Percentiles rank a stretch among this genome's conserved stretches.
Conservation (phyloP, 2,329 filamentous ascomycete genomes). For the Sclerotinia glacialis region DNA sequence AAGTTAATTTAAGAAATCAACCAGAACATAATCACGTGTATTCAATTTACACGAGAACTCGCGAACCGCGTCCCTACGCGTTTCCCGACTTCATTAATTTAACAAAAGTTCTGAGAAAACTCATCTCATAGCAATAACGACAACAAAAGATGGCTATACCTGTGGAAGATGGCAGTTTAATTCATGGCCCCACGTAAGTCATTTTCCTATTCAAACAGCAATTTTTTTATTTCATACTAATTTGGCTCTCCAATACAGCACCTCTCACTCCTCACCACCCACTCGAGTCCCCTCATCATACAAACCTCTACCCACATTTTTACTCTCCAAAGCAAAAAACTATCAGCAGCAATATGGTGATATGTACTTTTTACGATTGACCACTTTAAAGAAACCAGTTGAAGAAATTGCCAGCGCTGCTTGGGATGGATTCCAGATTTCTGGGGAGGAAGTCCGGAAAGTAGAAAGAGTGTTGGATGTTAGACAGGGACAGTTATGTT, state of each 20-base stretch:
- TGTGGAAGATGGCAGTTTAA: conserved; percentile 18
- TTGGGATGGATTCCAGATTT: conserved; percentile 78
- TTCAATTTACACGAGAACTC: conserved; percentile 23
- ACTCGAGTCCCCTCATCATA: conserved; percentile 53
- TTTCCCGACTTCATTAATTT: background rate
- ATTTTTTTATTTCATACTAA: background rate
- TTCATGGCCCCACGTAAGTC: conserved; percentile 19
- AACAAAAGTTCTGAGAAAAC: background rate
- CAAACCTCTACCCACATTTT: conserved; percentile 71
- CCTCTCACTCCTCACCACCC: conserved; percentile 8
- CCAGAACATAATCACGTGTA: background rate
- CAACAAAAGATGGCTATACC: conserved; percentile 8
- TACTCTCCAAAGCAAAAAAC: conserved; percentile 65
- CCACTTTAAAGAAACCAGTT: conserved; percentile 80
- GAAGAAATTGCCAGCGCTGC: conserved; percentile 69
- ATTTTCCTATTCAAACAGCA: background rate
- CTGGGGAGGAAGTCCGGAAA: conserved; percentile 67
- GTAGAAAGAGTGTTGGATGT: conserved; percentile 93
- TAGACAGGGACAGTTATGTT: conserved; percentile 90
- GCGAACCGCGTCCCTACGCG: conserved; percentile 15
- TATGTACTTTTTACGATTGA: conserved; percentile 92
- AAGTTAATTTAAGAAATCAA: too few relatives aligned
- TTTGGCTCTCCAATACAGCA: background rate
- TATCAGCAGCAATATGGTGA: conserved; percentile 97
- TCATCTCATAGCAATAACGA: background rate